Conservation (phyloP, 192 early-diverging fungal species). For the Backusella mclennaniae region DNA sequence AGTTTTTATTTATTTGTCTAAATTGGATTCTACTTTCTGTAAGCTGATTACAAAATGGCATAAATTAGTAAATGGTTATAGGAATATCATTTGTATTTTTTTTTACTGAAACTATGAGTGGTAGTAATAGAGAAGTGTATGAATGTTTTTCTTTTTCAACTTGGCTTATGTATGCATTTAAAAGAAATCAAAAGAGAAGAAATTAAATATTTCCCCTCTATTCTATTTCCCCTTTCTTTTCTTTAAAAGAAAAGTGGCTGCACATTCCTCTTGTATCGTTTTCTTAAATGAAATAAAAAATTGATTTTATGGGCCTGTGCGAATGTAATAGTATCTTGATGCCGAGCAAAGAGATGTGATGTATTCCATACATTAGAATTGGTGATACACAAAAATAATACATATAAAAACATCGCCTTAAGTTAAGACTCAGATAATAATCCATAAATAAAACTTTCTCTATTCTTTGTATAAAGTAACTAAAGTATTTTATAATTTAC, state of each 20-base stretch:
- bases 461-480: not conserved
- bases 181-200: slow-evolving; percentile 6
- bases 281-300: not conserved
- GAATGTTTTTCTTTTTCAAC: not conserved
- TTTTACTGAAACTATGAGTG: not conserved
- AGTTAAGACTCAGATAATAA: not conserved
- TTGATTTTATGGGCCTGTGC: not conserved
- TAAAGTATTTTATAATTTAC: not conserved
- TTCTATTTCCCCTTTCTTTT: not conserved
- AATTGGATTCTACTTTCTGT: not conserved
- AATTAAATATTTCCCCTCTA: not conserved
- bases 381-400: not conserved
- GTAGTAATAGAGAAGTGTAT: not conserved
- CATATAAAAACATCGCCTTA: not conserved
- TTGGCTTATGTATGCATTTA: slow-evolving; percentile 1
- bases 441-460: not conserved
- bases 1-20: not conserved
- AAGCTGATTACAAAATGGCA: not conserved
- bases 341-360: not conserved
- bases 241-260: not conserved
- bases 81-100: not conserved
- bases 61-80: not conserved
- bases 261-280: not conserved
- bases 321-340: not conserved
- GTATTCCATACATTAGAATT: not conserved